Evolutionary conservation across 768 basidiomycete species (phyloP).

Genomic region (Lepiota venenata): DNA sequence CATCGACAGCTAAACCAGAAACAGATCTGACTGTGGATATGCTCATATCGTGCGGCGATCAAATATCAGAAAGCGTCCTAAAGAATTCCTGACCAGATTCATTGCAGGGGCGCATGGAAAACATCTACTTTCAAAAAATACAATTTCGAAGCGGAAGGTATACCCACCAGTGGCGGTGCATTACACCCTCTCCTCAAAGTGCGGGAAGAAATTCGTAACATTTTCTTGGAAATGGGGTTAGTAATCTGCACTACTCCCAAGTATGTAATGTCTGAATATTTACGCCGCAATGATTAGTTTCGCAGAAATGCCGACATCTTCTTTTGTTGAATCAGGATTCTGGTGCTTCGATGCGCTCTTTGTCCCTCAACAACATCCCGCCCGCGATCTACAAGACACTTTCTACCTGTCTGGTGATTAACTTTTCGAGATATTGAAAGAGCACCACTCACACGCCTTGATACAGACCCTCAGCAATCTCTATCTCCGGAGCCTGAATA

Average conservation of each 20-base stretch:
- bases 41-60: slow-evolving; percentile 72
- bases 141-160: slow-evolving; percentile 97
- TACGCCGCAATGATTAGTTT: slow-evolving; percentile 52
- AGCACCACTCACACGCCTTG: not conserved
- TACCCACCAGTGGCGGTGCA: slow-evolving; percentile 85
- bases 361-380: slow-evolving; percentile 98
- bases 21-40: slow-evolving; percentile 97
- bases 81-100: slow-evolving; percentile 3
- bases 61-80: slow-evolving; percentile 4
- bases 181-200: slow-evolving; percentile 97
- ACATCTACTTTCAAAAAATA: slow-evolving; percentile 94
- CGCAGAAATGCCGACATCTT: slow-evolving; percentile 96
- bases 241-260: slow-evolving; percentile 18
- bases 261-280: not conserved
- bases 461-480: slow-evolving; percentile 72
- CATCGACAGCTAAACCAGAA: slow-evolving; percentile 88
- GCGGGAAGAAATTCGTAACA: slow-evolving; percentile 93
- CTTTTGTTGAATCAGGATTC: slow-evolving; percentile 96
- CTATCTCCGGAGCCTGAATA: slow-evolving; percentile 77
- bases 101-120: slow-evolving; percentile 87
- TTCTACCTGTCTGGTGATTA: slow-evolving; percentile 92
- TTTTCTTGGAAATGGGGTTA: slow-evolving; percentile 99
- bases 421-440: not conserved
- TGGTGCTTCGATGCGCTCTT: slow-evolving; percentile 99
- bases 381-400: slow-evolving; percentile 95